A percentile compares a stretch with the other conserved stretches of the same genome.
Evolutionary conservation across 331 rosid genomes (phyloP).

Genomic region (Dryas integrifolia): DNA sequence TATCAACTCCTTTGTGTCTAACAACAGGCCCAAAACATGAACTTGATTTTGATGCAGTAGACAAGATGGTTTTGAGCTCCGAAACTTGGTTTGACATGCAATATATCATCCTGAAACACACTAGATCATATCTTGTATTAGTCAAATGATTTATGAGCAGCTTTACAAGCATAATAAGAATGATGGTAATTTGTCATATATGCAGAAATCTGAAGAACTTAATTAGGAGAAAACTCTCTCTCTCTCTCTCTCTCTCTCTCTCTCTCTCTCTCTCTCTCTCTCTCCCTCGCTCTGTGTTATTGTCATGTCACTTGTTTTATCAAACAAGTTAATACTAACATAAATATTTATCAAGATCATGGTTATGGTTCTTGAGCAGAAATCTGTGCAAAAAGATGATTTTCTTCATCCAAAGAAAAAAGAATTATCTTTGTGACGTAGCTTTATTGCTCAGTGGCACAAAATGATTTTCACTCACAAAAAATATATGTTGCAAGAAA

Average conservation of each 20-base stretch:
- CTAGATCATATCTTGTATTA: constrained; percentile 69
- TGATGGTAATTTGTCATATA: constrained; percentile 4
- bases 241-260: not conserved
- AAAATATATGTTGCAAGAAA: not conserved
- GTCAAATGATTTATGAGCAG: constrained; percentile 40
- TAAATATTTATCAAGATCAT: not conserved
- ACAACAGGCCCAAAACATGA: constrained; percentile 57
- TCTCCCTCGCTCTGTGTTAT: no score
- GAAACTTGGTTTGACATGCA: constrained; percentile 82
- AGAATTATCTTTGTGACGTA: not conserved
- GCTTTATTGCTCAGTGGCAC: not conserved
- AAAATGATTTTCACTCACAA: not conserved
- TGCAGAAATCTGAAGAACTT: not conserved
- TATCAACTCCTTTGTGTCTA: constrained; percentile 42
- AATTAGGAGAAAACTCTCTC: not conserved
- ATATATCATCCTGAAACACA: constrained; percentile 92
- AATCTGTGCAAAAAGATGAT: not conserved
- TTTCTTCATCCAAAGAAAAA: not conserved
- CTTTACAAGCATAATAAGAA: constrained; percentile 11
- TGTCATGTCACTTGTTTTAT: no score
- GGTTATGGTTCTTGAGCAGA: not conserved
- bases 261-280: not conserved
- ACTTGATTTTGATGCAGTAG: constrained; percentile 63
- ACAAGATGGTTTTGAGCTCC: constrained; percentile 64
- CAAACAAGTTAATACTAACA: no score